Percentiles rank a stretch among this genome's conserved stretches.
Conservation (phyloP, 2,329 filamentous ascomycete genomes). For the Allantophomopsis lycopodina region DNA sequence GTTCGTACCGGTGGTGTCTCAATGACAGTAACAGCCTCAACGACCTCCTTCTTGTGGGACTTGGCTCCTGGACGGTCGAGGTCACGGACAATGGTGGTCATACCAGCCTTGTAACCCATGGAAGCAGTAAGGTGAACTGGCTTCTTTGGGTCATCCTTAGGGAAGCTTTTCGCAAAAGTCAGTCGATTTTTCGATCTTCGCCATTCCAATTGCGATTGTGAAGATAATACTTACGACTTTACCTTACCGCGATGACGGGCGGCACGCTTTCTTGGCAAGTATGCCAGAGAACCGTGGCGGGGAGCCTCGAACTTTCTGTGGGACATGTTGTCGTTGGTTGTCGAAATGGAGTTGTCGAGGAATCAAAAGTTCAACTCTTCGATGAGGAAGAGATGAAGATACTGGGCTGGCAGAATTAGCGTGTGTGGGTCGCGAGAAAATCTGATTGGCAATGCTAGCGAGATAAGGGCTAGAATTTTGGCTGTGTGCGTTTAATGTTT, state of each 20-base stretch:
- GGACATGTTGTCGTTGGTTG: constrained; percentile 2
- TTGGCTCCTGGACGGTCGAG: constrained; percentile 98
- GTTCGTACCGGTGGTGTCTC: constrained; percentile 90
- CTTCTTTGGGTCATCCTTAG: constrained; percentile 99
- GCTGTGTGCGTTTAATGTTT: too few relatives aligned
- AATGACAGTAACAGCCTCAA: constrained; percentile 78
- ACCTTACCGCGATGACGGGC: constrained; percentile 93
- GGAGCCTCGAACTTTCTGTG: constrained; percentile 41
- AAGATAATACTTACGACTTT: constrained; percentile 64
- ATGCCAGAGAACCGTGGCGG: constrained; percentile 87
- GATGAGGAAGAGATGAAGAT: too few relatives aligned
- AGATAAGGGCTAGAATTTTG: too few relatives aligned
- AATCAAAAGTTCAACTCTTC: too few relatives aligned
- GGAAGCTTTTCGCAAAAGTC: constrained; percentile 54
- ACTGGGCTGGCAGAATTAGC: too few relatives aligned
- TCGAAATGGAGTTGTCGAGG: background rate
- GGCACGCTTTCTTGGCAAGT: constrained; percentile 81
- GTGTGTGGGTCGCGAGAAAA: too few relatives aligned
- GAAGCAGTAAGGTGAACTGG: constrained; percentile 94
- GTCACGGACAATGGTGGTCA: constrained; percentile 99
- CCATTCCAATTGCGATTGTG: constrained; percentile 7
- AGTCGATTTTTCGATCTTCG: constrained; percentile 2
- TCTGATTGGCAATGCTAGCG: too few relatives aligned
- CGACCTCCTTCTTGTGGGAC: constrained; percentile 98
- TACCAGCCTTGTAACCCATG: constrained; percentile 99